Evolutionary conservation across 176 grass and related monocot species (phyloP), one percentile per base, ranked within the genome.

Genomic region (Coix lacrymajobi): DNA sequence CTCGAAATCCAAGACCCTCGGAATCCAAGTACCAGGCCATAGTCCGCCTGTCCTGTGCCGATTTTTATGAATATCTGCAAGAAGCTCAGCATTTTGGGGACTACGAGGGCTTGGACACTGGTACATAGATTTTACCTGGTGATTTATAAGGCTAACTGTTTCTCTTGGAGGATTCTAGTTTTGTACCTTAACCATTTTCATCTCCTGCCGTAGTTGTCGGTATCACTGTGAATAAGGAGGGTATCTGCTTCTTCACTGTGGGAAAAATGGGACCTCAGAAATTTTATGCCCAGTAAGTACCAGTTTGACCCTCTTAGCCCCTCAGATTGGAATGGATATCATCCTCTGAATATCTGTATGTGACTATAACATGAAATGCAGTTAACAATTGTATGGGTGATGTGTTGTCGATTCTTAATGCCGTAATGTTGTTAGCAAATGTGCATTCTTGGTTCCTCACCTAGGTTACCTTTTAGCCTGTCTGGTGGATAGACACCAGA

Each of bases 351-450:
- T 44, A 79, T 41, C 39, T 62, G 26, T 33, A 80, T 80, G 78
- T 61, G 74, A 64, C 38, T 78, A 39, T 78, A 78, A 64, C 58
- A 78, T 78, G 58, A 78, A 78, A 78, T 64, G 76, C 39, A 64
- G 58, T 78, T 38, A 65, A 65, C 76, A 65, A 79, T 64, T 60
- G n/a, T 66, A 79, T 79, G 17, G 9, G 33, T 81, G 66, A 81
- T 43, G 61, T 49, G 65, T 69, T 81, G 65, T 57, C 6, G 46
- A 70, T 81, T 81, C 79, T 81, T 79, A 49, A 73, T 73, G 31
- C 33, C 65, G 19, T 67, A 67, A 67, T 67, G 64, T 67, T 67
- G 65, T 67, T 67, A 68, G 45, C 44, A 73, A 73, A 16, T 51
- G 44, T 51, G 71, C 28, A 73, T 73, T 73, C 44, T 73, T 71